Base-by-base conservation (phyloP, 2,329 filamentous ascomycete species). In the Ophiostoma quercus region DNA sequence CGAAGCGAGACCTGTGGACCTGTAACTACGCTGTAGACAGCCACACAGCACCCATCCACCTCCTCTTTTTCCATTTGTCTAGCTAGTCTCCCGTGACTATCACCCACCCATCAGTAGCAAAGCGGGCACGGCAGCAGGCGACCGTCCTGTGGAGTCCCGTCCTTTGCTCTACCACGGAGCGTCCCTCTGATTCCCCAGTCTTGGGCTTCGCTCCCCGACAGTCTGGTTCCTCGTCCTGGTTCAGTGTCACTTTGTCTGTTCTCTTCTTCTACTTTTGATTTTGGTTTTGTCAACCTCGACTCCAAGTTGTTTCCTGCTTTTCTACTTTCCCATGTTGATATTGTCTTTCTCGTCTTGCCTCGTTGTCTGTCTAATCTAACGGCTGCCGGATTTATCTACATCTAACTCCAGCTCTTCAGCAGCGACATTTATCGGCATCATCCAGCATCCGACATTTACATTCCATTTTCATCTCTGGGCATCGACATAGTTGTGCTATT, bases 51-150 rank as follows among this genome's bases (percentile, higher is more conserved):
- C 43, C n/a, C n/a, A 25, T 25, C n/a, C n/a, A 12, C 39, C 16
- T 6, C 3, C 62, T 22, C 29, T 65, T 65, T 65, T 65, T 65
- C 32, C 19, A 65, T 39, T 39, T 65, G 57, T 62, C 57, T 63
- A 3, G 51, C 8, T 11, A 12, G 51, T 25, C n/a, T 57, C 51
- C 51, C 51, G 51, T 25, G 25, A 7, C 57, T n/a, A 62, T 62
- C n/a, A 41, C 54, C n/a, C n/a, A 57, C 14, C 57, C 29, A 62
- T 62, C n/a, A 25, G 22, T 12, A 29, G 11, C 11, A 47, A 47
- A 29, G 39, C 65, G 39, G 65, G 39, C 22, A 32, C 65, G 37
- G 65, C 65, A 66, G 25, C 22, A 43, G 37, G 65, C 39, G 34
- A 43, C 65, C 37, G 65, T 14, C 9, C 63, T 41, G 63, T 41